Evolutionary conservation across 176 grass and related monocot species (phyloP), one percentile per base, ranked within the genome.

Genomic region (Poa pratensis): DNA sequence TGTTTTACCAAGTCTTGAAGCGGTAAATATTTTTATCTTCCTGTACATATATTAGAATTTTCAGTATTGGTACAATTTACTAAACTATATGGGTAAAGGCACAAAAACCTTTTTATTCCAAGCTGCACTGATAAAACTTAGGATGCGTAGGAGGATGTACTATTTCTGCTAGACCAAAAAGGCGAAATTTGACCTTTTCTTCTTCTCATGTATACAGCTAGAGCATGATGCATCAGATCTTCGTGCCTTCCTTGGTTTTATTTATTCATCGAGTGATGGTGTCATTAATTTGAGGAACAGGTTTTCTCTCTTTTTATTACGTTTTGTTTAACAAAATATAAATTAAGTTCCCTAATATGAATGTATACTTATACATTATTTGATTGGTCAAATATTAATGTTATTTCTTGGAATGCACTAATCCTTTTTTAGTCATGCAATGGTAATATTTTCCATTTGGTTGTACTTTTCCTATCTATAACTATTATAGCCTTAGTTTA

Each of bases 231-330:
- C 69, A 23, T 73, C 69, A 46, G 69, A 73, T 24, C 40, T 48
- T 73, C 10, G 20, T 13, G 10, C 39, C 40, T 48, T 73, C n/a
- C 69, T 73, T 45, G 69, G 20, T 45, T 22, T n/a, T 40, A 48
- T 73, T 73, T 73, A 24, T 24, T 73, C 69, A 45, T 68, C 9
- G 19, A 73, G 10, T 73, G 69, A 73, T 73, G 69, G 69, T 73
- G 19, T 73, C 40, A 48, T 48, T 45, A 45, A n/a, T 73, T 40
- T 24, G 9, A 73, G 11, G 11, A 73, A 23, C n/a, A 73, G 40
- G 69, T 73, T 46, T 48, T 0, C 61, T 18, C 19, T 39, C 35
- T 39, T 68, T 5, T 39, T 9, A 39, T 6, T 55, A 20, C 2
- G 53, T 37, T 68, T 68, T 35, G 2, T 34, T 39, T 39, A 22